Evolutionary conservation across 202 grass and related monocot species (phyloP), one percentile per base, ranked within the genome.

Genomic region (Panicum virgatum): DNA sequence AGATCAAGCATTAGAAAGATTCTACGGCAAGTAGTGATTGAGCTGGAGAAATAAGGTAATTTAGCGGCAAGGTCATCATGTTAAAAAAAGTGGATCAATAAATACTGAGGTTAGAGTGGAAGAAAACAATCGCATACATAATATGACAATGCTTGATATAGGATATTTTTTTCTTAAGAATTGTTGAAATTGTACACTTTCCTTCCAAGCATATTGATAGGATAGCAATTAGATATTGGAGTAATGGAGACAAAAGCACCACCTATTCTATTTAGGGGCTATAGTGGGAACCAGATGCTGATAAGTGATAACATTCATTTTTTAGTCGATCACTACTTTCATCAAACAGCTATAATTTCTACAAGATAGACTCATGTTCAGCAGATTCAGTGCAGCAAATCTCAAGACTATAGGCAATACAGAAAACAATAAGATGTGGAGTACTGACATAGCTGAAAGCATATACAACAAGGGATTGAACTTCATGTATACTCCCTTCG

Each of bases 1-100:
- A 73, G 62, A 72, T 0, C 61, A 25, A 30, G 47, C 52, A 90
- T 86, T 80, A 87, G 66, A 88, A 72, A 73, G 27, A 80, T 54
- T 71, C 44, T 72, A 11, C 27, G n/a, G 42, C 16, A 12, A n/a
- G 83, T 60, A 34, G 20, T 64, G 13, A 13, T 63, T 65, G 6
- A 3, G 61, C 23, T 42, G 18, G 63, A 69, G 51, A 87, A 82
- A 78, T 53, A 32, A 68, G 42, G 62, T 13, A 63, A 59, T 29
- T 52, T 37, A 60, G 62, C 38, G 48, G 38, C 27, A 48, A 59
- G 12, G 14, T 68, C 11, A 10, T 66, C 20, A 60, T 39, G 39
- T 26, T 48, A 66, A 68, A 44, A 81, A 74, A 9, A 7, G 2
- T 68, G 5, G 30, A 51, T 54, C 52, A 63, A 79, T 12, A 72